phyloP scores from a whole-genome alignment of 2,329 filamentous ascomycete species.

The Ustulina deusta region DNA sequence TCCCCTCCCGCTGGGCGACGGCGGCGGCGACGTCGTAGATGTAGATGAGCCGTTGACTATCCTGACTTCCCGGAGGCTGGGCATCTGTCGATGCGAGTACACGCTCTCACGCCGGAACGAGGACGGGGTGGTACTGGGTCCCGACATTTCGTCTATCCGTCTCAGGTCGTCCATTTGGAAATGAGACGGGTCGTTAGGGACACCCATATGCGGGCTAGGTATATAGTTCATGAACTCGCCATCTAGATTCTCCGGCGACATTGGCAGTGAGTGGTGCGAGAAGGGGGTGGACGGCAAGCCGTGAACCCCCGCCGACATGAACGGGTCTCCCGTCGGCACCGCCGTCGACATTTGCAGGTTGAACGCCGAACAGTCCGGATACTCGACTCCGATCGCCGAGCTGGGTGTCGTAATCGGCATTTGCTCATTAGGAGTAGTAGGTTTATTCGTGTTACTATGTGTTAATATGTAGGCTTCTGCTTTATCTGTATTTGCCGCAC shows the following conservation, averaged over 20 bases:
- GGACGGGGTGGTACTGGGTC: conserved; percentile 27
- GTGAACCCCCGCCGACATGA: conserved; percentile 30
- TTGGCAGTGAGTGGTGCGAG: conserved; percentile 37
- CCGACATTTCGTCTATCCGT: conserved; percentile 36
- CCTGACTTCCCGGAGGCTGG: conserved; percentile 39
- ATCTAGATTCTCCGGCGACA: conserved; percentile 39
- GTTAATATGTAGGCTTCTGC: conserved; percentile 44
- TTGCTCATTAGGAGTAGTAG: conserved; percentile 17
- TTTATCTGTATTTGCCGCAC: conserved; percentile 36
- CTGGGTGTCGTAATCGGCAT: conserved; percentile 30
- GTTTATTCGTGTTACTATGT: conserved; percentile 35
- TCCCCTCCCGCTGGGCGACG: conserved; percentile 34
- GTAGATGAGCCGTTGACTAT: conserved; percentile 39
- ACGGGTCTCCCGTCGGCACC: conserved; percentile 32
- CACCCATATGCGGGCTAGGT: conserved; percentile 34
- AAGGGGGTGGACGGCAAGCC: conserved; percentile 38
- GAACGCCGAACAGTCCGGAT: conserved; percentile 36
- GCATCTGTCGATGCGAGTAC: conserved; percentile 38
- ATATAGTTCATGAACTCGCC: conserved; percentile 40
- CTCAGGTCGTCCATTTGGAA: conserved; percentile 37
- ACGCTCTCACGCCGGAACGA: conserved; percentile 36
- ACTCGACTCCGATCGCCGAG: conserved; percentile 38
- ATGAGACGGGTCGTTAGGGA: conserved; percentile 33
- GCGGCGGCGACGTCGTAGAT: conserved; percentile 35
- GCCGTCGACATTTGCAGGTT: conserved; percentile 32